These are phyloP conservation scores for Kalaharituber pfeilii DNA, from an alignment of 2,329 filamentous ascomycete genomes.

Conservation along the genomic window DNA sequence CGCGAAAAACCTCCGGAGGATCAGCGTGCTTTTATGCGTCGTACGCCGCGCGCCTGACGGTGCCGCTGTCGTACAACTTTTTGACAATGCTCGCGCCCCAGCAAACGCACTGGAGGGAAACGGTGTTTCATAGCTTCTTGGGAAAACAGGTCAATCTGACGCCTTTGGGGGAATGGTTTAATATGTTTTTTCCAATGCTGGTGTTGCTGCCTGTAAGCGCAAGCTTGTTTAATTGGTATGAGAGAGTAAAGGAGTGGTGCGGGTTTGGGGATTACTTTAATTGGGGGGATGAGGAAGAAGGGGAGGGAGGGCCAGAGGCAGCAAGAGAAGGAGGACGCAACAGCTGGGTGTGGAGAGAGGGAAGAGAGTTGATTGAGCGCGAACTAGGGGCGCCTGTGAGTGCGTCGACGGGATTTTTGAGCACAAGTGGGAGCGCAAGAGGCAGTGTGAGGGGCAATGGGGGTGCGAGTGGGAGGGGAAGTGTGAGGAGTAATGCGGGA, in stretches of 20 bases:
- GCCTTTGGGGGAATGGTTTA: slow-evolving; percentile 64
- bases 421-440: slow-evolving; percentile 4
- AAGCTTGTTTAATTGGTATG: slow-evolving; percentile 78
- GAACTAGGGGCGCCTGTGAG: slow-evolving; percentile 48
- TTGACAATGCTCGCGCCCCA: slow-evolving; percentile 64
- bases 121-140: slow-evolving; percentile 74
- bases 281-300: slow-evolving; percentile 50
- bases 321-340: neutral
- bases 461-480: slow-evolving; percentile 8
- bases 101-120: slow-evolving; percentile 47
- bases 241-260: slow-evolving; percentile 55
- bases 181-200: slow-evolving; percentile 73
- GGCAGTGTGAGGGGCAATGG: slow-evolving; percentile 9
- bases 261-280: slow-evolving; percentile 68
- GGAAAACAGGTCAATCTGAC: slow-evolving; percentile 71
- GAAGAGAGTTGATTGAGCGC: slow-evolving; percentile 72
- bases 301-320: slow-evolving; percentile 37
- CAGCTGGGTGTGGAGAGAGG: slow-evolving; percentile 54
- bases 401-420: slow-evolving; percentile 19
- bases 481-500: slow-evolving; percentile 4
- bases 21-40: slow-evolving; percentile 91
- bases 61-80: slow-evolving; percentile 92
- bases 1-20: slow-evolving; percentile 79
- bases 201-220: slow-evolving; percentile 72
- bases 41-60: slow-evolving; percentile 79